A percentile compares a stretch with the other conserved stretches of the same genome.
Conservation (phyloP, 2,329 filamentous ascomycete genomes). For the Berkeleyomyces basicola region DNA sequence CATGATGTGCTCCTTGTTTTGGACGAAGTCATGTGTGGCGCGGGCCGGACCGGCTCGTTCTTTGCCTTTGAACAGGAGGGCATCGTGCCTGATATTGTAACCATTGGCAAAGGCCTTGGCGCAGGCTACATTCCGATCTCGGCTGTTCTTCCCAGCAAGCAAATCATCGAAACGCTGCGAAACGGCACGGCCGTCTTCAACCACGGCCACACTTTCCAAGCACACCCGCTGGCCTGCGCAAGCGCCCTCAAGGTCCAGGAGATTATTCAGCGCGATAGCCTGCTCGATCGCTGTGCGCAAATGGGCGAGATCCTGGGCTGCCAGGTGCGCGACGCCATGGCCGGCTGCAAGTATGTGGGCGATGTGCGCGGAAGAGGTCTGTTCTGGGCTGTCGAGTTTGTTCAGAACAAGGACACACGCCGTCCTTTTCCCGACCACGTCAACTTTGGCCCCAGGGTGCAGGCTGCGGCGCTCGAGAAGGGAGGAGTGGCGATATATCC, state of each 20-base stretch:
- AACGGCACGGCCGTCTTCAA: constrained; percentile 31
- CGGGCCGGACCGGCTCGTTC: constrained; percentile 42
- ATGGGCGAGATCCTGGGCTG: constrained; percentile 21
- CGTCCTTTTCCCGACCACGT: constrained; percentile 21
- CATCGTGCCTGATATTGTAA: constrained; percentile 35
- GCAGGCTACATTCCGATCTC: constrained; percentile 41
- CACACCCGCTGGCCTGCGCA: constrained; percentile 24
- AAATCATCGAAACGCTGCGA: constrained; percentile 32
- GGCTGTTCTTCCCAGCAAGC: constrained; percentile 33
- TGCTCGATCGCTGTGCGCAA: constrained; percentile 20
- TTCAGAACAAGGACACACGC: constrained; percentile 23
- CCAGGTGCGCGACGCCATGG: constrained; percentile 18
- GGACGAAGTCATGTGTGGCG: constrained; percentile 53
- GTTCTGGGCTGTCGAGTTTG: constrained; percentile 33
- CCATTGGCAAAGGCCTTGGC: constrained; percentile 41
- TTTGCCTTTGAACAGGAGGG: constrained; percentile 46
- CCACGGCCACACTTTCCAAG: constrained; percentile 41
- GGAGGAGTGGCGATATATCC: constrained; percentile 35
- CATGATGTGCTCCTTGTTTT: constrained; percentile 39
- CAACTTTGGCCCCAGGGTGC: constrained; percentile 18
- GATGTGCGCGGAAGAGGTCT: constrained; percentile 26
- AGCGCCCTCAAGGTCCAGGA: constrained; percentile 25
- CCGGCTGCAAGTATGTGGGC: constrained; percentile 22
- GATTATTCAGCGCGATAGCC: constrained; percentile 21
- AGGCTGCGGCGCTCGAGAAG: constrained; percentile 19